Conservation (phyloP, 768 basidiomycete species). For the Boletus pseudopeckii region DNA sequence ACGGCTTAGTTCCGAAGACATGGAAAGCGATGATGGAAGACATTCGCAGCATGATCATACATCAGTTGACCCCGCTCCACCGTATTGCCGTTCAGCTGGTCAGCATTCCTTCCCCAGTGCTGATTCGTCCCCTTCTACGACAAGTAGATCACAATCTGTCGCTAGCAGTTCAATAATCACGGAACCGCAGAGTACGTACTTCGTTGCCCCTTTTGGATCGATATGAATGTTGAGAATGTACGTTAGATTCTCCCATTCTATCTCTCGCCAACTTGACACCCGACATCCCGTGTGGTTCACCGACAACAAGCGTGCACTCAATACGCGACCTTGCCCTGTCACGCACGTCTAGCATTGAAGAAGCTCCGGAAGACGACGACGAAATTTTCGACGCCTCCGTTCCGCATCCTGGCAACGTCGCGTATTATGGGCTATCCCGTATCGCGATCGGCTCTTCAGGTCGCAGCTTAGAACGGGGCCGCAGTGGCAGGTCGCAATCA, state of each 20-base stretch:
- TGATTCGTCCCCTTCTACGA: background rate
- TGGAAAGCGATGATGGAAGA: background rate
- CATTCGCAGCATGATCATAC: background rate
- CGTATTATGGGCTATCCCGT: constrained; percentile 14
- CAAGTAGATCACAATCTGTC: constrained; percentile 7
- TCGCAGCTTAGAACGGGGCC: constrained; percentile 18
- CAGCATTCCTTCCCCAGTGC: background rate
- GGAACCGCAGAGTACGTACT: constrained; percentile 10
- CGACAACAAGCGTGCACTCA: constrained; percentile 9
- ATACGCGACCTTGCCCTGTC: constrained; percentile 23
- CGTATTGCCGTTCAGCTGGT: constrained; percentile 24
- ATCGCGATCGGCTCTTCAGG: constrained; percentile 14
- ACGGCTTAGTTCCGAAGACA: constrained; percentile 9
- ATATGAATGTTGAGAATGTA: background rate
- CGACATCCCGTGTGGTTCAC: constrained; percentile 4
- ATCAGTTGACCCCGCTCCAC: constrained; percentile 28
- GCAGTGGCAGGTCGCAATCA: constrained; percentile 38
- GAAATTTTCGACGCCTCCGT: constrained; percentile 7
- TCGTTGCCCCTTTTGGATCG: background rate
- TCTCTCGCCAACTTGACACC: background rate
- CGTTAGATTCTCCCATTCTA: constrained; percentile 11
- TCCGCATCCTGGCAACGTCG: constrained; percentile 2
- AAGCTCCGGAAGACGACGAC: constrained; percentile 35
- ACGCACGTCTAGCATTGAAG: constrained; percentile 42
- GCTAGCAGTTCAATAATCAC: constrained; percentile 9